Conservation (phyloP, 768 basidiomycete genomes). For the Russula foetens region DNA sequence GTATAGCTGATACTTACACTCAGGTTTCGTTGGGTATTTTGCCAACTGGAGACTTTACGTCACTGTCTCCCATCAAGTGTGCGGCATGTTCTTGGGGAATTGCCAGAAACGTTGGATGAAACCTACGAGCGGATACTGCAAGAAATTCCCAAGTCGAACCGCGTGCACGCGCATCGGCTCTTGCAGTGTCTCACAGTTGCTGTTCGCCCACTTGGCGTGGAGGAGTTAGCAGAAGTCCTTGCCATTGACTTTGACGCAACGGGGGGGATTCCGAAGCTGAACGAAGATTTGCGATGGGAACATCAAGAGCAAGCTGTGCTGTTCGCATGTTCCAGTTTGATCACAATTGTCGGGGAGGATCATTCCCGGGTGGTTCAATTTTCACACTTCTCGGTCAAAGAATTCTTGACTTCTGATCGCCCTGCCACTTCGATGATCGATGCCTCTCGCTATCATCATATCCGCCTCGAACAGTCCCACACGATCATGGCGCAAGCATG, state of each 20-base stretch:
- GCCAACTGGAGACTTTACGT: not conserved
- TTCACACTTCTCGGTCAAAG: not conserved
- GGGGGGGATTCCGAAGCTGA: not conserved
- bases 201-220: not conserved
- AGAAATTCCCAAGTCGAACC: not conserved
- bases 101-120: not conserved
- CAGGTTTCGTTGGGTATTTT: not conserved
- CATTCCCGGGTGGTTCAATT: not conserved
- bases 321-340: not conserved
- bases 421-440: not conserved
- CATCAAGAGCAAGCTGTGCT: not conserved
- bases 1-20: not conserved
- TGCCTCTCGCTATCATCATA: not conserved
- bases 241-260: not conserved
- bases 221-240: not conserved
- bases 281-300: not conserved
- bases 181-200: not conserved
- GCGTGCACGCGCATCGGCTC: not conserved
- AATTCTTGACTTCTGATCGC: not conserved
- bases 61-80: not conserved
- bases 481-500: not conserved
- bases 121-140: not conserved
- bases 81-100: not conserved
- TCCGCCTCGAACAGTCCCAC: not conserved
- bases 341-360: not conserved